These are phyloP conservation scores for Oryza coarctata DNA, from an alignment of 176 grass and related monocot genomes.

Conservation along the genomic window DNA sequence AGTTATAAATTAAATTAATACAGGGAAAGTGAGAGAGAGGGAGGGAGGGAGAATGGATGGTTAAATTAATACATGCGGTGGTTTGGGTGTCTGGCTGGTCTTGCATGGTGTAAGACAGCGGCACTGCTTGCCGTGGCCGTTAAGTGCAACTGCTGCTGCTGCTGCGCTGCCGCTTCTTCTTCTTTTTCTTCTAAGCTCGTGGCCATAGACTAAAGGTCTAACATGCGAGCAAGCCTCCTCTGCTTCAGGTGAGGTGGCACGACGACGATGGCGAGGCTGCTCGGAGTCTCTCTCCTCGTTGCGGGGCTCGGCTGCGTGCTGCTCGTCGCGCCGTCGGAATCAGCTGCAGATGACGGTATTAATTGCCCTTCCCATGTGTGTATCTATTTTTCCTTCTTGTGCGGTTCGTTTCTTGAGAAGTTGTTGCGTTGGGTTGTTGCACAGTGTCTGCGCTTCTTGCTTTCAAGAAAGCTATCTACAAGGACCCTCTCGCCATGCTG, in stretches of 20 bases:
- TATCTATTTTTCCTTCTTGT: neutral
- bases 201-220: constrained; percentile 21
- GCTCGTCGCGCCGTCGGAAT: constrained; percentile 33
- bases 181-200: constrained; percentile 4
- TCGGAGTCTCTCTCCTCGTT: constrained; percentile 40
- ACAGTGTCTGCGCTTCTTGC: constrained; percentile 61
- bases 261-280: constrained; percentile 47
- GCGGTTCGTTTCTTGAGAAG: neutral
- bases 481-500: constrained; percentile 65
- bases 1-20: neutral
- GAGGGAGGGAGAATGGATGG: neutral
- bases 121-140: constrained; percentile 55
- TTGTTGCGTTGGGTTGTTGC: constrained; percentile 5
- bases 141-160: constrained; percentile 35
- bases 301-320: constrained; percentile 37
- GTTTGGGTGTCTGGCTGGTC: constrained; percentile 41
- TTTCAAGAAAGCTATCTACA: constrained; percentile 66
- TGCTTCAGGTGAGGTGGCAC: constrained; percentile 14
- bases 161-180: neutral
- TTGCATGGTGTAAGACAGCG: constrained; percentile 27
- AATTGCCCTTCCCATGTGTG: neutral
- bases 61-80: constrained; percentile 30
- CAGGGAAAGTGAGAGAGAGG: neutral
- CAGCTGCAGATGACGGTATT: constrained; percentile 63
- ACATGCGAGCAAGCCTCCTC: constrained; percentile 30